These are phyloP conservation scores for Coriolopsis trogii DNA, from an alignment of 1,284 basidiomycete species.

Conservation along the genomic window DNA sequence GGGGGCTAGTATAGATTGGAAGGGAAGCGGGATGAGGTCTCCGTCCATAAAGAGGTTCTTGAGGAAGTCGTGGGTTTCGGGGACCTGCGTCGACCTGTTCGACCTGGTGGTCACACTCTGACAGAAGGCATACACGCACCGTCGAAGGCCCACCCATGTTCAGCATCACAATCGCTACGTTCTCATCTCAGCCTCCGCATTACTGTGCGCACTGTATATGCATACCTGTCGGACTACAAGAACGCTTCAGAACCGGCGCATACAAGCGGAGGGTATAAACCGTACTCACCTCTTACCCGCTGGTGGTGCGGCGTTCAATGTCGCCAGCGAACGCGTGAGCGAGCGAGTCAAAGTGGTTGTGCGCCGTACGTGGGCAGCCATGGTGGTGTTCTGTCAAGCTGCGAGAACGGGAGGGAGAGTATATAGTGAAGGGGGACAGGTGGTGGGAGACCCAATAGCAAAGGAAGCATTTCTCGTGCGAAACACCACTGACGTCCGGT, in stretches of 20 bases:
- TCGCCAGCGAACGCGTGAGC: conserved; percentile 39
- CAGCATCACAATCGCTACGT: conserved; percentile 88
- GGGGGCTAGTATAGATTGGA: conserved; percentile 88
- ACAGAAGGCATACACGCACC: conserved; percentile 46
- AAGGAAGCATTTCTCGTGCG: conserved; percentile 21
- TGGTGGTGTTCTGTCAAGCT: conserved; percentile 10
- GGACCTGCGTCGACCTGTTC: conserved; percentile 50
- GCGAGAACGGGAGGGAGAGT: conserved; percentile 8
- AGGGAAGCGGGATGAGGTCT: conserved; percentile 96
- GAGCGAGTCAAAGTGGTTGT: conserved; percentile 24
- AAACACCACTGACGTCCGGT: conserved; percentile 7
- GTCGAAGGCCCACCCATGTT: conserved; percentile 99
- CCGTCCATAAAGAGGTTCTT: conserved; percentile 93
- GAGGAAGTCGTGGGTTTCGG: conserved; percentile 89
- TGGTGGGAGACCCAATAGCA: conserved; percentile 24
- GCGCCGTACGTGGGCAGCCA: conserved; percentile 22
- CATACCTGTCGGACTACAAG: conserved; percentile 63
- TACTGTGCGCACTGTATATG: not conserved
- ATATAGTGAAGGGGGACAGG: conserved; percentile 14
- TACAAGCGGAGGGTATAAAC: not conserved
- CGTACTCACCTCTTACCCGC: conserved; percentile 39
- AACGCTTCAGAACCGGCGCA: conserved; percentile 16
- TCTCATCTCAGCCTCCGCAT: conserved; percentile 3
- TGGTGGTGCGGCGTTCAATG: conserved; percentile 37
- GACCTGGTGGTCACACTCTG: not conserved